A percentile compares a stretch with the other conserved stretches of the same genome.
Evolutionary conservation across 352 stramenopile species (phyloP).

Genomic region (Globisporangium paddicum): DNA sequence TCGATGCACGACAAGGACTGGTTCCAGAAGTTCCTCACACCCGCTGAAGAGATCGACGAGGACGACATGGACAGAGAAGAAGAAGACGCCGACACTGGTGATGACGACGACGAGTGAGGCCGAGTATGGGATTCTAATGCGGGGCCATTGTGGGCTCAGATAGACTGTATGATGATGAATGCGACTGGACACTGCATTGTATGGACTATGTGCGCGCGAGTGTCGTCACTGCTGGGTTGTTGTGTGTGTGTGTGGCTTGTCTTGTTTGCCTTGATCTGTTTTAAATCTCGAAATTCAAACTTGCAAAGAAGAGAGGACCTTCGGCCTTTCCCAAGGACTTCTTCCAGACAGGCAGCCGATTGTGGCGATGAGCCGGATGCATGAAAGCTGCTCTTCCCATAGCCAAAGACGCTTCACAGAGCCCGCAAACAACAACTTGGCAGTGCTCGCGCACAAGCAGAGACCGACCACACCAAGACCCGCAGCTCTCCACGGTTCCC

Average conservation of each 20-base stretch:
- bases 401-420: neutral
- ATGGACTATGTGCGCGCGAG: no score
- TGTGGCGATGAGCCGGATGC: no score
- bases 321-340: neutral
- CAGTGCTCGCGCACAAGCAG: neutral
- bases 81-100: neutral
- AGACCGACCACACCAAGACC: neutral
- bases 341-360: neutral
- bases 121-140: no score
- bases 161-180: neutral
- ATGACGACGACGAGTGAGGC: neutral
- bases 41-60: conserved; percentile 25
- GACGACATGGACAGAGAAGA: conserved; percentile 5
- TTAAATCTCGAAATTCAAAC: neutral
- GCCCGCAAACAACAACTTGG: neutral
- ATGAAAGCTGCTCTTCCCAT: neutral
- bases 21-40: conserved; percentile 54
- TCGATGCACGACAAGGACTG: conserved; percentile 47
- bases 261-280: neutral
- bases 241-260: neutral
- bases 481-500: neutral
- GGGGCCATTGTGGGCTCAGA: neutral
- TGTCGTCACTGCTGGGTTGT: no score
- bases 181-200: neutral
- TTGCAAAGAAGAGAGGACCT: neutral